These are phyloP conservation scores for Anisodus tanguticus DNA, from an alignment of 257 asterid species.

Conservation along the genomic window DNA sequence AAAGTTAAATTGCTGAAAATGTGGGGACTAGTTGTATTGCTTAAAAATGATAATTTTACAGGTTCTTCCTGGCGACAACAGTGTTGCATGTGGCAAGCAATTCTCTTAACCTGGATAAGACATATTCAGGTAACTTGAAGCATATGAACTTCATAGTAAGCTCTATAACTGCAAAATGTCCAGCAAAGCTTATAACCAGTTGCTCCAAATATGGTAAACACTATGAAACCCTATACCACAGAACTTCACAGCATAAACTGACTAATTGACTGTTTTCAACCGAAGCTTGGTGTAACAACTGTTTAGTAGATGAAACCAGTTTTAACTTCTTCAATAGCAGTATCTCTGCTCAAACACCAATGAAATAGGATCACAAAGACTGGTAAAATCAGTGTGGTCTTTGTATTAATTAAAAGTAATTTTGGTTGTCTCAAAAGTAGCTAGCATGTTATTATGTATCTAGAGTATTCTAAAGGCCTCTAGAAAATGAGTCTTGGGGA, in stretches of 20 bases:
- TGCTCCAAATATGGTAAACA: neutral
- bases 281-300: neutral
- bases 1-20: neutral
- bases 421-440: neutral
- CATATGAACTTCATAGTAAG: neutral
- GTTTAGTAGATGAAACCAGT: neutral
- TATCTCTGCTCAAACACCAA: conserved; percentile 11
- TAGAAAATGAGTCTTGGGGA: neutral
- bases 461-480: neutral
- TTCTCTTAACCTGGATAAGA: conserved; percentile 1
- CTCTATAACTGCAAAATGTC: neutral
- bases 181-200: conserved; percentile 20
- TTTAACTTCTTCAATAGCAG: neutral
- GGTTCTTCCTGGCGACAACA: neutral
- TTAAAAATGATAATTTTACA: conserved; percentile 1
- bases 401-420: neutral
- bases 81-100: neutral
- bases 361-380: conserved; percentile 10
- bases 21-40: neutral
- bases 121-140: neutral
- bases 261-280: neutral
- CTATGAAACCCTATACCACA: neutral
- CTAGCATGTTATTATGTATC: neutral
- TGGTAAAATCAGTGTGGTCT: neutral
- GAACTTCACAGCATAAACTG: neutral